Base-by-base conservation (phyloP, 805 yeast species). In the Wickerhamiella shivajii region DNA sequence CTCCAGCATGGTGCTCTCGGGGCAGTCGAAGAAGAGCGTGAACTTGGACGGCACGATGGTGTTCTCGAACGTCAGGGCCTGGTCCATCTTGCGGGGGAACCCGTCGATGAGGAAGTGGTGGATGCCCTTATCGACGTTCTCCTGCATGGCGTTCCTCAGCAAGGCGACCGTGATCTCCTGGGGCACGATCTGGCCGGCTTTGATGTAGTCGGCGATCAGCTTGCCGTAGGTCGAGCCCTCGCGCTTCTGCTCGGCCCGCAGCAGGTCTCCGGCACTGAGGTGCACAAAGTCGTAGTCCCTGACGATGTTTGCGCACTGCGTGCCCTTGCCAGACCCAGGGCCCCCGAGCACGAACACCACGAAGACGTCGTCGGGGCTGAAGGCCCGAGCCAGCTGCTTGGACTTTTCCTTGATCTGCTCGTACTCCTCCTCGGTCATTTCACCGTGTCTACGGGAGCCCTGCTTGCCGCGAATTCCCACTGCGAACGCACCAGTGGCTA, bases 71-170 rank as follows among this genome's bases (percentile, higher is more conserved):
- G 87, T 78, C 25, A 77, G 39, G 0, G 97, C 97, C 62, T 87
- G 98, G 58, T 90, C 97, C 96, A 90, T 87, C 55, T 85, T 83
- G 54, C 97, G 71, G 31, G 98, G 98, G 68, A 90, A 87, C 1
- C 98, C 98, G 55, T 87, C 98, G 34, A 87, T 74, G 47, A 87
- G 61, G 55, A 85, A 87, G 45, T 71, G 71, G 18, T 26, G 18
- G 34, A 64, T 65, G 8, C 64, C 63, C 11, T 78, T 76, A n/a
- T 62, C 49, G 31, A 46, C 40, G 12, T 37, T 40, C 21, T 67
- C 75, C 24, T 59, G 48, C 59, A 87, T 84, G 7, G 95, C 93
- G 41, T 77, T 74, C 47, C 76, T 69, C 49, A 87, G 66, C 37
- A 87, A 61, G 1, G 81, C 87, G 45, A 87, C 66, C 2, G 98